Conservation (phyloP, 768 basidiomycete species). For the Lactifluus volemus region DNA sequence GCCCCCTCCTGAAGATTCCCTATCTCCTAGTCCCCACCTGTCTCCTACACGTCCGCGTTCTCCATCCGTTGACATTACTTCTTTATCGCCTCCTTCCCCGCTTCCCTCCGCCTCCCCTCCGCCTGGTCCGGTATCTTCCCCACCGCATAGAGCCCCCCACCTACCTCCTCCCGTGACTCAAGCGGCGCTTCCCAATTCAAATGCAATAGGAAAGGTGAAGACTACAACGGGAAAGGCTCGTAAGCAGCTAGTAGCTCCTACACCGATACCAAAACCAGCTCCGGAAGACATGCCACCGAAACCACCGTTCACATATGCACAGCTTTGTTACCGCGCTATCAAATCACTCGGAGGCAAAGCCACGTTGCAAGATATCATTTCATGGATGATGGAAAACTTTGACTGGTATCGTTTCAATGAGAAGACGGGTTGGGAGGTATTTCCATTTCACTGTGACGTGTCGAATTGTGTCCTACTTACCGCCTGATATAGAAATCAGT, state of each 20-base stretch:
- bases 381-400: conserved; percentile 82
- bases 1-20: conserved; percentile 68
- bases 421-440: conserved; percentile 83
- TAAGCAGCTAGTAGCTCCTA: conserved; percentile 25
- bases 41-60: conserved; percentile 58
- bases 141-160: conserved; percentile 38
- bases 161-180: conserved; percentile 36
- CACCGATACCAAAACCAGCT: conserved; percentile 35
- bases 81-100: conserved; percentile 71
- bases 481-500: conserved; percentile 58
- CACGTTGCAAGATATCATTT: conserved; percentile 86
- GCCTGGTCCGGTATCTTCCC: conserved; percentile 37
- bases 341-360: conserved; percentile 73
- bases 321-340: conserved; percentile 85
- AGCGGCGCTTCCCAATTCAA: conserved; percentile 55
- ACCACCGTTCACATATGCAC: conserved; percentile 85
- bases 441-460: conserved; percentile 23
- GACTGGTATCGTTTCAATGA: conserved; percentile 88
- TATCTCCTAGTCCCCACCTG: conserved; percentile 69
- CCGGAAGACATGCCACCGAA: conserved; percentile 81
- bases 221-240: conserved; percentile 9
- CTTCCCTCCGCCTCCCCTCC: conserved; percentile 70
- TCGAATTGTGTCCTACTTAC: neutral
- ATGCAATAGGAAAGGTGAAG: conserved; percentile 33
- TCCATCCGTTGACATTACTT: conserved; percentile 68